Evolutionary conservation across 2,329 filamentous ascomycete species (phyloP), one percentile per base, ranked within the genome.

Genomic region (Hypoxylon sp.): DNA sequence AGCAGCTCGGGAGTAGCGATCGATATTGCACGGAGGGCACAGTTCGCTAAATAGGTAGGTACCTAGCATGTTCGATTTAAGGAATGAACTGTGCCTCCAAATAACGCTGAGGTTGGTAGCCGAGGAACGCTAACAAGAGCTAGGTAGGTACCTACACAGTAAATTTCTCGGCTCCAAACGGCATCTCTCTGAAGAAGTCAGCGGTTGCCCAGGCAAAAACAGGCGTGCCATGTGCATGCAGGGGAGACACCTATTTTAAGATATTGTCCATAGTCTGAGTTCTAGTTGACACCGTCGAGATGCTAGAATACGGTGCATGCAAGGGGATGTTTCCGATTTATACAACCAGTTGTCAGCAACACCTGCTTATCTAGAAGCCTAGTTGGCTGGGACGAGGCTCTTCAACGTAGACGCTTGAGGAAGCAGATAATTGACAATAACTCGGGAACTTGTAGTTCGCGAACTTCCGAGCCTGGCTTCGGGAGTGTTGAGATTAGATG

Each of bases 181-280:
- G 49, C 51, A 61, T 45, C 57, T 59, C 16, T 42, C n/a, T 30
- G 32, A 22, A 44, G n/a, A 50, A 12, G 42, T 53, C 20, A 59
- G 48, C 24, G 22, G 11, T 4, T 16, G 32, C 42, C 42, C 28
- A 14, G 28, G 45, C 42, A 14, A 42, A 56, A 18, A 18, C 49
- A 53, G 40, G 28, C 51, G 44, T 54, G 61, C 58, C 62, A 65
- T 63, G 62, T 65, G 62, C 36, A 57, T 33, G 26, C 54, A 60
- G 55, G 60, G 62, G 45, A 51, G 49, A 60, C 55, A 40, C 36
- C 36, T 40, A 58, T 61, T 65, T 58, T 63, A 62, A 46, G 62
- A 65, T 49, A 20, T 18, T 48, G 33, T 40, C 28, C 36, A 44
- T 36, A 42, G 24, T 18, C 24, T 38, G 18, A 16, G 26, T 33